Evolutionary conservation across 352 stramenopile genomes (phyloP).

Genomic region (Pythium grandisporangium): DNA sequence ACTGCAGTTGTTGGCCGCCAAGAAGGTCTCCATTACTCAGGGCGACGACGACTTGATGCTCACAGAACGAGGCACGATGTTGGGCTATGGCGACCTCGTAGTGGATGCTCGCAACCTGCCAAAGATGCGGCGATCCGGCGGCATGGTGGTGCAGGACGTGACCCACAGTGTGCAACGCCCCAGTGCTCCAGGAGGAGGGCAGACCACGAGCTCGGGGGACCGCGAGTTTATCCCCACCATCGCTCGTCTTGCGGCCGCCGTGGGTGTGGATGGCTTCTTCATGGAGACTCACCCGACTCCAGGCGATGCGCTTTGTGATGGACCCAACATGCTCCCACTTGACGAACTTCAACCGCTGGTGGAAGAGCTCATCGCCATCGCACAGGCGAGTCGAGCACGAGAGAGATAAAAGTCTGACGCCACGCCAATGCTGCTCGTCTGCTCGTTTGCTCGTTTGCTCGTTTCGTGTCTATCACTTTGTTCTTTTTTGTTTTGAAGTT

Average conservation of each 20-base stretch:
- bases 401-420: background rate
- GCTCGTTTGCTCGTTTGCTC: too few relatives aligned
- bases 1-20: constrained; percentile 57
- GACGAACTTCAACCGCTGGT: constrained; percentile 55
- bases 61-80: constrained; percentile 83
- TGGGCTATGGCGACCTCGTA: constrained; percentile 83
- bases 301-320: constrained; percentile 47
- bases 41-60: constrained; percentile 66
- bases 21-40: constrained; percentile 58
- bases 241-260: constrained; percentile 69
- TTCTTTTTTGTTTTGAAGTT: too few relatives aligned
- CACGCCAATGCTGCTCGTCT: too few relatives aligned
- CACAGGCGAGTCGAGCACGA: constrained; percentile 32
- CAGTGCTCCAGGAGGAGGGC: constrained; percentile 32
- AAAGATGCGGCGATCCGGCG: constrained; percentile 46
- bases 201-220: constrained; percentile 53
- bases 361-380: constrained; percentile 67
- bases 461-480: too few relatives aligned
- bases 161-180: constrained; percentile 80
- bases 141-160: constrained; percentile 79
- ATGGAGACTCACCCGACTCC: constrained; percentile 83
- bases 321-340: constrained; percentile 65
- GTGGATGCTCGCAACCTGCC: constrained; percentile 77
- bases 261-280: constrained; percentile 86
- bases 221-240: constrained; percentile 83